Conservation (phyloP, 108 stramenopile genomes). For the Nannochloropsis salina region DNA sequence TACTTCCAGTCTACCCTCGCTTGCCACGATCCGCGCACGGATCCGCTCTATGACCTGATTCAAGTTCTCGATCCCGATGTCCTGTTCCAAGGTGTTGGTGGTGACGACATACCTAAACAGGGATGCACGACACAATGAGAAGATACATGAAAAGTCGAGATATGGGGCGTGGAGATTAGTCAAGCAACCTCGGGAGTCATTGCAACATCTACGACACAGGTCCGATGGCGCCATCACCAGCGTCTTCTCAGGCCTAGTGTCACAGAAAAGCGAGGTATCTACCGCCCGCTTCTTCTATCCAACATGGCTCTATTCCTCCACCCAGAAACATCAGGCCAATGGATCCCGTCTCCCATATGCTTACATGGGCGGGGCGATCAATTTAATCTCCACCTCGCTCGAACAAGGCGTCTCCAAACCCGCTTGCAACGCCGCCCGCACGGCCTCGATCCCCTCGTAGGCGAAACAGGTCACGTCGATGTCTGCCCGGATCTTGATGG, state of each 20-base stretch:
- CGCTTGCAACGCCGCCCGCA: conserved; percentile 86
- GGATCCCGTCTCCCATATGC: neutral
- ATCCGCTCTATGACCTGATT: conserved; percentile 81
- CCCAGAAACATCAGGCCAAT: no score
- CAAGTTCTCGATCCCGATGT: conserved; percentile 80
- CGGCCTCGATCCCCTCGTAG: conserved; percentile 97
- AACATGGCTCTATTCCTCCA: no score
- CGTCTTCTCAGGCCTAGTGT: no score
- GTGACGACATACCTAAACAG: conserved; percentile 70
- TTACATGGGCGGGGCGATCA: conserved; percentile 90
- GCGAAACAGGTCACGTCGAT: conserved; percentile 97
- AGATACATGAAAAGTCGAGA: neutral
- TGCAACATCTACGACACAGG: no score
- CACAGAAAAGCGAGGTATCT: no score
- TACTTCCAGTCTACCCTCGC: conserved; percentile 92
- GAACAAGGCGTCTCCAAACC: conserved; percentile 77
- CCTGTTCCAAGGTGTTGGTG: conserved; percentile 92
- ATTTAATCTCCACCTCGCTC: conserved; percentile 82
- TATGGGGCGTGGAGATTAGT: neutral
- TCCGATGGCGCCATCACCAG: no score
- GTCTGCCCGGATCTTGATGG: conserved; percentile 95
- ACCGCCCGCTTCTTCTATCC: no score
- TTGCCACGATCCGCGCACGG: conserved; percentile 66
- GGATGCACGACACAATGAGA: neutral
- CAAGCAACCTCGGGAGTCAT: no score